Evolutionary conservation across 2,329 filamentous ascomycete genomes (phyloP).

Genomic region (Fusarium tricinctum): DNA sequence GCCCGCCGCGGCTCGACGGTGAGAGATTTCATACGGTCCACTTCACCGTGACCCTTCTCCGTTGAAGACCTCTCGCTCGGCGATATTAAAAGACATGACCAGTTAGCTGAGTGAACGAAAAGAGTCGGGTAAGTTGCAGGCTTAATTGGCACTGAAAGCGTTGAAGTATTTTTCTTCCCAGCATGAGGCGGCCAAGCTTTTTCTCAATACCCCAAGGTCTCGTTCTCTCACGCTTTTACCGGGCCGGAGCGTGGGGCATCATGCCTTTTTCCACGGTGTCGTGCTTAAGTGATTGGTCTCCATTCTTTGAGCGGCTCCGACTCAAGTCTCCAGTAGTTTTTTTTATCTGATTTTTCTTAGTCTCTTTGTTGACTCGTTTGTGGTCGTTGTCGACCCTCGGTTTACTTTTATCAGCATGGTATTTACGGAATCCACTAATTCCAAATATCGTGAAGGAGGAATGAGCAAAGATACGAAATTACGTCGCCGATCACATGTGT

Average conservation of each 20-base stretch:
- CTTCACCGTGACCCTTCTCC: slow-evolving; percentile 41
- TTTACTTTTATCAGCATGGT: slow-evolving; percentile 33
- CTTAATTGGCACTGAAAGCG: not conserved
- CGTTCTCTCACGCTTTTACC: slow-evolving; percentile 27
- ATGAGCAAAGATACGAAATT: slow-evolving; percentile 25
- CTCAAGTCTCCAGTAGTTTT: slow-evolving; percentile 20
- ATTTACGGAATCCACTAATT: slow-evolving; percentile 12
- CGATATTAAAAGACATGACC: not conserved
- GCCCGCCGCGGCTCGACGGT: slow-evolving; percentile 46
- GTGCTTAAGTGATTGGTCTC: slow-evolving; percentile 55
- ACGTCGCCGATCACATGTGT: slow-evolving; percentile 28
- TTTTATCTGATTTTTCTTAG: slow-evolving; percentile 30
- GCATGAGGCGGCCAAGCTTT: not conserved
- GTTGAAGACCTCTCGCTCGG: slow-evolving; percentile 5
- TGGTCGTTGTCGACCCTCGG: slow-evolving; percentile 12
- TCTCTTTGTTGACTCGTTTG: slow-evolving; percentile 28
- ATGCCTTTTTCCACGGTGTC: slow-evolving; percentile 44
- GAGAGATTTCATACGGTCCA: slow-evolving; percentile 46
- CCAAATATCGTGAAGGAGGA: slow-evolving; percentile 22
- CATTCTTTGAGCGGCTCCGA: slow-evolving; percentile 47
- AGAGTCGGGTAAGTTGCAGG: not conserved
- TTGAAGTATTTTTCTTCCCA: not conserved
- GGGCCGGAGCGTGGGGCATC: slow-evolving; percentile 52
- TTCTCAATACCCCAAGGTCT: not conserved
- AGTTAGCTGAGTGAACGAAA: not conserved